These are phyloP conservation scores for Komagataella ulmi DNA, from an alignment of 805 yeast species.

Conservation along the genomic window DNA sequence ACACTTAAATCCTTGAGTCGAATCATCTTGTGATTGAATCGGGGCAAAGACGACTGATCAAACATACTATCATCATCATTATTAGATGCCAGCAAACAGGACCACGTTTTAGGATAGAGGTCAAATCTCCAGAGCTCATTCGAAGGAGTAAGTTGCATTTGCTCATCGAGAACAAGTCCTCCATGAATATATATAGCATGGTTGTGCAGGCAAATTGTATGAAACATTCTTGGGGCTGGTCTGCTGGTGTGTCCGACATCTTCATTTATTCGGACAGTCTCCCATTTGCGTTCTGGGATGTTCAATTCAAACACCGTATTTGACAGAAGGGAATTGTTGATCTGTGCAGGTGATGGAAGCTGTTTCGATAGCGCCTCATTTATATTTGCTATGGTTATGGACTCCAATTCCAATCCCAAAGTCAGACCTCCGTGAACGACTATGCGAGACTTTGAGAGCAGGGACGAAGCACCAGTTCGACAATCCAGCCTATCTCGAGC, in stretches of 20 bases:
- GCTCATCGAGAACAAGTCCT: constrained; percentile 35
- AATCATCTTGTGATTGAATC: constrained; percentile 43
- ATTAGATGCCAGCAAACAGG: constrained; percentile 23
- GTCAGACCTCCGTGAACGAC: constrained; percentile 61
- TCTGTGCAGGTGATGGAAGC: constrained; percentile 9
- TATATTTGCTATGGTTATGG: constrained; percentile 25
- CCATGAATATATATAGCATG: constrained; percentile 49
- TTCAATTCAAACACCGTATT: constrained; percentile 51
- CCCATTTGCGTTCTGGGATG: constrained; percentile 48
- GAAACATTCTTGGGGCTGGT: constrained; percentile 43
- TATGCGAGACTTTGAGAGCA: constrained; percentile 43
- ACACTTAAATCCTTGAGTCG: constrained; percentile 23
- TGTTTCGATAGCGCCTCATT: constrained; percentile 21
- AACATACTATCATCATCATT: constrained; percentile 18
- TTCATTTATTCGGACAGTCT: constrained; percentile 19
- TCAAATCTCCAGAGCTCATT: constrained; percentile 65
- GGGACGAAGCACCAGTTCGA: constrained; percentile 57
- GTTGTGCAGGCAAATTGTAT: constrained; percentile 37
- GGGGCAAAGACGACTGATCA: constrained; percentile 13
- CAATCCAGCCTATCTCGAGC: constrained; percentile 38
- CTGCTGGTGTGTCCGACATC: constrained; percentile 5
- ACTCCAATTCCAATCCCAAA: constrained; percentile 34
- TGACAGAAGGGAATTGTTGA: constrained; percentile 29
- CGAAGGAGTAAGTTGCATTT: constrained; percentile 26
- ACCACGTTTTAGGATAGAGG: constrained; percentile 39